Evolutionary conservation across 352 stramenopile species (phyloP).

Genomic region (Globisporangium solare): DNA sequence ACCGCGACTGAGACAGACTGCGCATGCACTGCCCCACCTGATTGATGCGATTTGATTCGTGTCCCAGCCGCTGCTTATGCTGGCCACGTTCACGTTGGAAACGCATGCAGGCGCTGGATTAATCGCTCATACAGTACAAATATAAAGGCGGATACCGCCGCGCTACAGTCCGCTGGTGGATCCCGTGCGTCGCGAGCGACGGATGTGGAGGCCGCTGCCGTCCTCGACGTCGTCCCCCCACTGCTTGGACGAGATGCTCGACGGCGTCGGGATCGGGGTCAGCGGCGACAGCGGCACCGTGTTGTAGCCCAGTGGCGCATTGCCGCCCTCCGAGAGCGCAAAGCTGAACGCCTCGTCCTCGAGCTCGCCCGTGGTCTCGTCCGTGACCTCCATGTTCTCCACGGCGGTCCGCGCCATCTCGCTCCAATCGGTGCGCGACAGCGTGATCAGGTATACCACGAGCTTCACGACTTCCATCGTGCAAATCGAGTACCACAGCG

Average conservation of each 20-base stretch:
- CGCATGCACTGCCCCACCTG: no score
- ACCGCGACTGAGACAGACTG: no score
- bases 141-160: no score
- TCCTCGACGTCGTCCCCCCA: conserved; percentile 7
- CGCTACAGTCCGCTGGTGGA: background rate
- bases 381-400: conserved; percentile 19
- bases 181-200: background rate
- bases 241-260: conserved; percentile 6
- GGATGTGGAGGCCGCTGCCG: background rate
- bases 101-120: no score
- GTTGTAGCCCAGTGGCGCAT: conserved; percentile 5
- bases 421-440: conserved; percentile 16
- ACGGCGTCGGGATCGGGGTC: conserved; percentile 9
- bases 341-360: conserved; percentile 37
- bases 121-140: no score
- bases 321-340: conserved; percentile 30
- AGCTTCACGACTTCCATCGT: conserved; percentile 47
- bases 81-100: no score
- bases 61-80: no score
- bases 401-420: background rate
- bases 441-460: conserved; percentile 29
- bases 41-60: no score
- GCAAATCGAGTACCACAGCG: conserved; percentile 39
- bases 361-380: conserved; percentile 29
- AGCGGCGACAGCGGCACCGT: background rate